Conservation (phyloP, 2,329 filamentous ascomycete species). For the Penicillium corylophilum region DNA sequence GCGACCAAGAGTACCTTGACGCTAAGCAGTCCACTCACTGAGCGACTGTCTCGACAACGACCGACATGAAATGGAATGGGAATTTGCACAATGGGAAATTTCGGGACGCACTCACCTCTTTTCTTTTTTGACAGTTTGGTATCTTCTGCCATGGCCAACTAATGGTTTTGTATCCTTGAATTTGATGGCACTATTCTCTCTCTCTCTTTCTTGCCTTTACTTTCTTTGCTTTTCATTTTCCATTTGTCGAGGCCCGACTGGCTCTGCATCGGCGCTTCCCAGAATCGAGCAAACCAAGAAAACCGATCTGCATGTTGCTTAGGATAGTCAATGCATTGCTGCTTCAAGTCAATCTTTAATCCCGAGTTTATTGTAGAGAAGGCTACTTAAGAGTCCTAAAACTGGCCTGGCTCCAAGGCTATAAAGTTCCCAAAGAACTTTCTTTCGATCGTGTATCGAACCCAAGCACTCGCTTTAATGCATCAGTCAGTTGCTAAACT, state of each 20-base stretch:
- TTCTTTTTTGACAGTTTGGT: slow-evolving; percentile 7
- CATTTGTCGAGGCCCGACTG: not conserved
- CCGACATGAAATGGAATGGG: slow-evolving; percentile 18
- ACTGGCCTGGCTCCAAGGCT: too few species aligned
- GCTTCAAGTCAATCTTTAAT: not conserved
- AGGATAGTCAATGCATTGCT: slow-evolving; percentile 18
- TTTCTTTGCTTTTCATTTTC: not conserved
- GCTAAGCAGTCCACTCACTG: slow-evolving; percentile 34
- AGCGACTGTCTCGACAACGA: not conserved
- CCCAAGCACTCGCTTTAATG: too few species aligned
- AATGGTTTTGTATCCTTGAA: slow-evolving; percentile 14
- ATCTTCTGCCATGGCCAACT: slow-evolving; percentile 20
- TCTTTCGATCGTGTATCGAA: too few species aligned
- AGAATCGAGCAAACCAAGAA: not conserved
- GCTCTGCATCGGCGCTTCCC: not conserved
- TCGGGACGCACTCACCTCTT: not conserved
- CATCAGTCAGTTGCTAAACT: too few species aligned
- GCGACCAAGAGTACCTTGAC: slow-evolving; percentile 76
- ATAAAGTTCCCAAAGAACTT: too few species aligned
- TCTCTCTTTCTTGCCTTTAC: not conserved
- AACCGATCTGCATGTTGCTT: slow-evolving; percentile 2
- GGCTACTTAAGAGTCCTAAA: too few species aligned
- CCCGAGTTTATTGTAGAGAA: not conserved
- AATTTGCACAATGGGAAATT: slow-evolving; percentile 17
- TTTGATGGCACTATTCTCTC: slow-evolving; percentile 6